These are phyloP conservation scores for Aspergillus ostianus DNA, from an alignment of 495 filamentous ascomycete species.

Conservation along the genomic window DNA sequence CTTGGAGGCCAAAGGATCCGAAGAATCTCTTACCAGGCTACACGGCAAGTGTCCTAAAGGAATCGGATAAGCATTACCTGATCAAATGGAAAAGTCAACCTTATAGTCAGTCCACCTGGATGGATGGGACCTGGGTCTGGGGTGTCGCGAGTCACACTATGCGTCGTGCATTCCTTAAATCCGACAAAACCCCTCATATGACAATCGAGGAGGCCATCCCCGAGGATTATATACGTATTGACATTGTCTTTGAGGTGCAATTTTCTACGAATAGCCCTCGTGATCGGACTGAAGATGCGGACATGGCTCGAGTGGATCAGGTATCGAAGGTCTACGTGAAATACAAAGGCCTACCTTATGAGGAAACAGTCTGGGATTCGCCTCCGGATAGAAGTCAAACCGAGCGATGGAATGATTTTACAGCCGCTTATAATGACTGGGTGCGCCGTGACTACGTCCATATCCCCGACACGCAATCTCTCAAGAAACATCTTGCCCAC, in stretches of 20 bases:
- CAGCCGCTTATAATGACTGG: slow-evolving; percentile 79
- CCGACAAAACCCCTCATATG: slow-evolving; percentile 66
- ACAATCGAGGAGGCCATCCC: slow-evolving; percentile 76
- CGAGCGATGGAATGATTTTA: slow-evolving; percentile 78
- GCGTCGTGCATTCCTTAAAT: slow-evolving; percentile 72
- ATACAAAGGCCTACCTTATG: slow-evolving; percentile 92
- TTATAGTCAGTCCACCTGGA: slow-evolving; percentile 78
- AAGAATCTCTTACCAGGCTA: slow-evolving; percentile 33
- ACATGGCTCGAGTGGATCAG: slow-evolving; percentile 64
- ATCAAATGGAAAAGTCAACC: slow-evolving; percentile 82
- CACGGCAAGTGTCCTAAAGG: slow-evolving; percentile 54
- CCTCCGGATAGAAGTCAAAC: slow-evolving; percentile 67
- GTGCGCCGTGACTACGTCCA: slow-evolving; percentile 70
- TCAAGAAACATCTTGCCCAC: slow-evolving; percentile 60
- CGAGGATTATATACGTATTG: slow-evolving; percentile 77
- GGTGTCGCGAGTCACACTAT: slow-evolving; percentile 63
- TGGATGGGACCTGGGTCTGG: slow-evolving; percentile 85
- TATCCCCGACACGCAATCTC: slow-evolving; percentile 45
- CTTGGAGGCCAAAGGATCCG: slow-evolving; percentile 73
- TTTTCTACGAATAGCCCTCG: slow-evolving; percentile 45
- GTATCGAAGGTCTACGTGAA: slow-evolving; percentile 77
- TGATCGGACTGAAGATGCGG: slow-evolving; percentile 48
- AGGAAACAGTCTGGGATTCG: slow-evolving; percentile 85
- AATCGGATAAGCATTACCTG: slow-evolving; percentile 83
- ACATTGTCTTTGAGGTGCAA: slow-evolving; percentile 81